phyloP scores from a whole-genome alignment of 176 grass and related monocot genomes.

The Pontederia crassipes region DNA sequence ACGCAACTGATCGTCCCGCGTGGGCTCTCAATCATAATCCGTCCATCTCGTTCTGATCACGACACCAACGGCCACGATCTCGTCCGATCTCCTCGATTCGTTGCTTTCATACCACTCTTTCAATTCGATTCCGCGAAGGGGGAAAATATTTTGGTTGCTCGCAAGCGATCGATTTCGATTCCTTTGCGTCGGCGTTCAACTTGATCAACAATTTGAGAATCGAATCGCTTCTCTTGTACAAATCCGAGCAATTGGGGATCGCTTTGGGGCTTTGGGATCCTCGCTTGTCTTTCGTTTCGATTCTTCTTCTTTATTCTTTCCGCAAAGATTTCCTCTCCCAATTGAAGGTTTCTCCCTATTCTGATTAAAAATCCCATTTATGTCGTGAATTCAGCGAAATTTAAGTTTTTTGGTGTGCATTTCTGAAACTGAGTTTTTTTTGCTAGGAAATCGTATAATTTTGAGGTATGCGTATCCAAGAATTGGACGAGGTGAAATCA shows the following conservation, averaged over 20 bases:
- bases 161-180: no score
- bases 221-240: not conserved
- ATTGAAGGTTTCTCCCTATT: not conserved
- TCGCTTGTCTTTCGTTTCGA: not conserved
- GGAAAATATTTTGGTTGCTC: no score
- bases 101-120: no score
- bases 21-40: no score
- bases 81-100: no score
- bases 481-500: slow-evolving; percentile 23
- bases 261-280: not conserved
- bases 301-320: not conserved
- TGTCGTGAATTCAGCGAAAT: not conserved
- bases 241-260: not conserved
- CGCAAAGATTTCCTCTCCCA: not conserved
- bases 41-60: no score
- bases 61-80: no score
- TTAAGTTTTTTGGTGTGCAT: not conserved
- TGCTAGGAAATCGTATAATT: not conserved
- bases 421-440: not conserved
- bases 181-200: no score
- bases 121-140: no score
- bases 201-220: no score
- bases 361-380: not conserved
- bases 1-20: no score
- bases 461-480: slow-evolving; percentile 62